phyloP scores from a whole-genome alignment of 1,284 basidiomycete genomes.

The Cystobasidium sp. region DNA sequence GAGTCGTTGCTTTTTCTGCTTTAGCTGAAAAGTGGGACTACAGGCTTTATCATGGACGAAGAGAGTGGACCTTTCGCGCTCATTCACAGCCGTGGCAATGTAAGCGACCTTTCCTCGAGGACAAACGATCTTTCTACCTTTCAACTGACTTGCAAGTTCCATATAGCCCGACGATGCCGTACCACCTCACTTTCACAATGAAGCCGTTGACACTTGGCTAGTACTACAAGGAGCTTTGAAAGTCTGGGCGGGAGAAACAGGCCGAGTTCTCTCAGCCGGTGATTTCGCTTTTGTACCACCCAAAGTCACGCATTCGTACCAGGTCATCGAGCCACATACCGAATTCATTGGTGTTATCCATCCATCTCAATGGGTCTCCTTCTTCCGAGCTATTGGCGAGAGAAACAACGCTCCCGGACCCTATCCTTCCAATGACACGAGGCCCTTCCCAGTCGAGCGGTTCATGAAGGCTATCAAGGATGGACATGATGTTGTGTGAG shows the following conservation, averaged over 20 bases:
- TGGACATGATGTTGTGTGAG: constrained; percentile 36
- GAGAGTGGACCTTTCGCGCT: constrained; percentile 28
- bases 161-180: constrained; percentile 26
- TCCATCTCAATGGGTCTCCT: constrained; percentile 31
- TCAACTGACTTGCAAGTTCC: neutral
- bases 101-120: neutral
- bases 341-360: constrained; percentile 36
- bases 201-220: constrained; percentile 36
- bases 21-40: neutral
- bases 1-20: neutral
- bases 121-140: neutral
- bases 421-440: constrained; percentile 1
- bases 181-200: constrained; percentile 21
- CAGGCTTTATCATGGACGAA: constrained; percentile 33
- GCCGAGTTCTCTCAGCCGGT: constrained; percentile 26
- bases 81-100: constrained; percentile 26
- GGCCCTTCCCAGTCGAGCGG: constrained; percentile 4
- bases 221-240: constrained; percentile 25
- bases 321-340: constrained; percentile 35
- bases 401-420: constrained; percentile 10
- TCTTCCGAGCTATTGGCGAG: constrained; percentile 28
- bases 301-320: constrained; percentile 18
- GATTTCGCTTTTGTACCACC: constrained; percentile 25
- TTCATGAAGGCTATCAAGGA: constrained; percentile 30
- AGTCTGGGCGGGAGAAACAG: constrained; percentile 23